Conservation (phyloP, 148 eudicot genomes). For the Selenicereus undatus region DNA sequence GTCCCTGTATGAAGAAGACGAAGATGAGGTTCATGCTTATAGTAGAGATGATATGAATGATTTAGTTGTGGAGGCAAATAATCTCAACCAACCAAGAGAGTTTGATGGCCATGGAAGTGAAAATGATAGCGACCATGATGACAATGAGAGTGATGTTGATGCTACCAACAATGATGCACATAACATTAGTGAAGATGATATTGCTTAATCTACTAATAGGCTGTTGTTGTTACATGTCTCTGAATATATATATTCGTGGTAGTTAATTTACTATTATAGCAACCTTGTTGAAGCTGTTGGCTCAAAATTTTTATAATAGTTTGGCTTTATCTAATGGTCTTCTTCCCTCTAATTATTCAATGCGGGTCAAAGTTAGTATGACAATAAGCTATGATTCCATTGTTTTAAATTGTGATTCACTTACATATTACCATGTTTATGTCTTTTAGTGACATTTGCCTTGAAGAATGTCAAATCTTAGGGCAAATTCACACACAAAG, state of each 20-base stretch:
- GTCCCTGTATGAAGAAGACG: not conserved
- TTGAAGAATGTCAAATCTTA: not conserved
- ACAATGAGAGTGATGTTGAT: not conserved
- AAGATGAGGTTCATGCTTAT: not conserved
- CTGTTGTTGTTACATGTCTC: not conserved
- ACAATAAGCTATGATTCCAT: no score
- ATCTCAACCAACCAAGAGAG: not conserved
- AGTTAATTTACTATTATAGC: no score
- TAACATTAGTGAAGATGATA: not conserved
- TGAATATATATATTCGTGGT: no score
- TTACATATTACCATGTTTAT: no score
- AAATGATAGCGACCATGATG: not conserved
- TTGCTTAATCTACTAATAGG: not conserved
- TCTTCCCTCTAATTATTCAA: no score
- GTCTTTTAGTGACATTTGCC: no score
- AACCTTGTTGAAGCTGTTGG: no score
- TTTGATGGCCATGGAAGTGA: not conserved
- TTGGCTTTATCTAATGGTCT: no score
- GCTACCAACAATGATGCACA: not conserved
- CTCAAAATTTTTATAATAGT: no score
- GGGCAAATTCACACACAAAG: not conserved
- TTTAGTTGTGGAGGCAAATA: not conserved
- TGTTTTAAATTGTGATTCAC: no score
- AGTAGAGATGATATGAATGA: not conserved
- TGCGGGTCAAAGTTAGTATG: no score